Conservation (phyloP, 352 stramenopile genomes). For the Globisporangium viniferum region DNA sequence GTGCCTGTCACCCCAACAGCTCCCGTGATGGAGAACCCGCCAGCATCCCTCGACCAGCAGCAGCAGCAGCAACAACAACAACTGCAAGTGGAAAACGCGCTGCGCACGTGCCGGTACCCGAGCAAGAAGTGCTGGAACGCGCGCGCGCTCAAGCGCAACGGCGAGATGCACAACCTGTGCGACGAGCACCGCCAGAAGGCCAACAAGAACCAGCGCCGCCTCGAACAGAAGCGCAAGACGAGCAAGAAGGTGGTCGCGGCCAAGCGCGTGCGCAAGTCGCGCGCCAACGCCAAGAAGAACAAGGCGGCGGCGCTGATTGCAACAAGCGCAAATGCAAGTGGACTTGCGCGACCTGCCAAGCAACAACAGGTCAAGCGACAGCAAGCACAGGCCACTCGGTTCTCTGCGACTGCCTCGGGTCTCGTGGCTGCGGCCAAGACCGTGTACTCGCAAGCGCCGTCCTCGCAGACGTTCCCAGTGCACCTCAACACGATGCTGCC, state of each 20-base stretch:
- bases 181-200: slow-evolving; percentile 48
- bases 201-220: slow-evolving; percentile 50
- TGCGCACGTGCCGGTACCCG: slow-evolving; percentile 37
- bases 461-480: neutral
- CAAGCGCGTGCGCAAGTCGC: slow-evolving; percentile 15
- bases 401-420: neutral
- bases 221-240: slow-evolving; percentile 34
- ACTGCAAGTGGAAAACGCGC: neutral
- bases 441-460: neutral
- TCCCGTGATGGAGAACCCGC: neutral
- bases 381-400: neutral
- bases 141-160: slow-evolving; percentile 44
- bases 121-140: slow-evolving; percentile 52
- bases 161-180: slow-evolving; percentile 44
- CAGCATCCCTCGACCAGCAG: neutral
- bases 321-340: neutral
- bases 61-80: neutral
- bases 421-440: neutral
- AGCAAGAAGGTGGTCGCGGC: slow-evolving; percentile 13
- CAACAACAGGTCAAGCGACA: neutral
- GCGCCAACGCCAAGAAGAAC: neutral
- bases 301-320: neutral
- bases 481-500: neutral
- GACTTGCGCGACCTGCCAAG: neutral
- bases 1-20: neutral